A percentile compares a stretch with the other conserved stretches of the same genome.
Evolutionary conservation across 306 rosid species (phyloP).

Genomic region (Spatholobus suberectus): DNA sequence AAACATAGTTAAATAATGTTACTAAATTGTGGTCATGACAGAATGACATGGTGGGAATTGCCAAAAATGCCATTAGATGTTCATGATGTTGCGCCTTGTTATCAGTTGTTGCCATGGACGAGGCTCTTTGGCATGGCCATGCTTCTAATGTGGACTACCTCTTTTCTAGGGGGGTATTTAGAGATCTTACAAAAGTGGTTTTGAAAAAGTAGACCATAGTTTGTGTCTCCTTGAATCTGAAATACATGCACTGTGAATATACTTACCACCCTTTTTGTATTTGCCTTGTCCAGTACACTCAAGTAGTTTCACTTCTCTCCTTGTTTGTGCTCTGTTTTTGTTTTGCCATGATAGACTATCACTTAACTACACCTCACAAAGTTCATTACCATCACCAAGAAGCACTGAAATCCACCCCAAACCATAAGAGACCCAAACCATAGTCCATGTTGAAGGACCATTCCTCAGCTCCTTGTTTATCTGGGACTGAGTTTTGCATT

Average conservation of each 20-base stretch:
- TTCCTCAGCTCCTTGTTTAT: constrained; percentile 2
- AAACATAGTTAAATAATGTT: background rate
- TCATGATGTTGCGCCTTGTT: background rate
- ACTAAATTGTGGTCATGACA: background rate
- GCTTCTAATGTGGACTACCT: background rate
- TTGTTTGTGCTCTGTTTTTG: background rate
- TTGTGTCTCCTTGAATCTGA: background rate
- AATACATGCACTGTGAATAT: background rate
- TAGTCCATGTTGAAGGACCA: background rate
- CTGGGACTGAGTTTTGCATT: background rate
- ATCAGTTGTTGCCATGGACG: background rate
- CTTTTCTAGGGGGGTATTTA: background rate
- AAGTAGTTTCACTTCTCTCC: background rate
- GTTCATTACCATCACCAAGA: background rate
- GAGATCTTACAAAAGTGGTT: background rate
- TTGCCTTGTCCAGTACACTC: background rate
- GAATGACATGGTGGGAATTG: background rate
- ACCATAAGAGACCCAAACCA: background rate
- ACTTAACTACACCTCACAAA: background rate
- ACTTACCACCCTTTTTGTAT: background rate
- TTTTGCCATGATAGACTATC: background rate
- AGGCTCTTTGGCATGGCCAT: background rate
- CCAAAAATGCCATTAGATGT: background rate
- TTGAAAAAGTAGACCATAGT: background rate
- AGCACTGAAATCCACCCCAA: background rate